Percentiles rank a stretch among this genome's conserved stretches.
Conservation (phyloP, 2,329 filamentous ascomycete genomes). For the Chrysosporium keratinophilum region DNA sequence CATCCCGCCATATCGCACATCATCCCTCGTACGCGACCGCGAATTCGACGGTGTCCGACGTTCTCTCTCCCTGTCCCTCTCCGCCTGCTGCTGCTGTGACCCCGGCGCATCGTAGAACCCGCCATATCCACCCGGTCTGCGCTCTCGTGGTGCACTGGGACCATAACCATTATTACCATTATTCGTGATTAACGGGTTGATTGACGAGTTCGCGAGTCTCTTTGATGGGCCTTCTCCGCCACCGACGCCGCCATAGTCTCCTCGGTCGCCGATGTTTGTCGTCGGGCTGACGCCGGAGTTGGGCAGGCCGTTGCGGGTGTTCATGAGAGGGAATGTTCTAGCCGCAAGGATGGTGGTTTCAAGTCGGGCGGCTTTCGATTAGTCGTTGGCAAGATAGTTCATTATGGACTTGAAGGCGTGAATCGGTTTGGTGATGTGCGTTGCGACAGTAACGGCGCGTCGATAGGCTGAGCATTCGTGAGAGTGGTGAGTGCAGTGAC, state of each 20-base stretch:
- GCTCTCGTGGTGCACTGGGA: slow-evolving; percentile 22
- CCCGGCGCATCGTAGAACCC: slow-evolving; percentile 29
- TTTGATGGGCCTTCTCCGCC: slow-evolving; percentile 15
- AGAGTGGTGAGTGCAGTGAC: too few species aligned
- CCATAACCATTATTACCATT: slow-evolving; percentile 7
- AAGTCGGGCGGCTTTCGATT: background rate
- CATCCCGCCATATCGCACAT: background rate
- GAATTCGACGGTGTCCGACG: slow-evolving; percentile 25
- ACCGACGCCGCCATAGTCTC: slow-evolving; percentile 22
- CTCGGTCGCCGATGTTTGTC: slow-evolving; percentile 22
- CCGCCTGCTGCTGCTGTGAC: slow-evolving; percentile 24
- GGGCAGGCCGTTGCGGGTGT: slow-evolving; percentile 27
- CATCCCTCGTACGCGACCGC: slow-evolving; percentile 23
- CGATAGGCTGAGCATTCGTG: background rate
- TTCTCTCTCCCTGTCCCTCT: slow-evolving; percentile 24
- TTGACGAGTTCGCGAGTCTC: slow-evolving; percentile 21
- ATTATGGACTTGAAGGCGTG: too few species aligned
- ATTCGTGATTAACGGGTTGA: slow-evolving; percentile 8
- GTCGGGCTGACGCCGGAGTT: slow-evolving; percentile 31
- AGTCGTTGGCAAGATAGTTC: too few species aligned
- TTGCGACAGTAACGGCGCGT: background rate
- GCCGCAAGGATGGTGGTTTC: background rate
- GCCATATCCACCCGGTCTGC: slow-evolving; percentile 36
- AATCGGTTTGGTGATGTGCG: too few species aligned
- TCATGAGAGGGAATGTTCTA: slow-evolving; percentile 23